Evolutionary conservation across 257 asterid genomes (phyloP), one percentile per base, ranked within the genome.

Genomic region (Nicotiana knightiana): DNA sequence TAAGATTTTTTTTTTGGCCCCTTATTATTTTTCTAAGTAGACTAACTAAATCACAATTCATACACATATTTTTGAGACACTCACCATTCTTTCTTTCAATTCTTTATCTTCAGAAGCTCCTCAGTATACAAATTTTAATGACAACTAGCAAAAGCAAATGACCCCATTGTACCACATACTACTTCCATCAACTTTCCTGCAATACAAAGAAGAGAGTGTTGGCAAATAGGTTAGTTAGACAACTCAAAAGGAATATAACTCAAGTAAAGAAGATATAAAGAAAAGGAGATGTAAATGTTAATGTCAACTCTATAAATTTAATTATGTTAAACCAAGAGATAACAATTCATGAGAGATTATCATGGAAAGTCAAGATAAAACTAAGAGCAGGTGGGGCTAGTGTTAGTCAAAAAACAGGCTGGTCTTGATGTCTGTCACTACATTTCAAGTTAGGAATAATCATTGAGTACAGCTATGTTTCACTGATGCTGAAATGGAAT

Each of bases 161-260:
- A 86, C 68, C 96, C 97, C 86, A 96, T 89, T 88, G 93, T 81
- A 37, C 85, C 87, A 83, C 98, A 96, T 35, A 97, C 90, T 84
- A 94, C 86, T 87, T 96, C 98, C 93, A 96, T 21, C 90, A 96
- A 84, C 85, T 86, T 96, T 87, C 99, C 98, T 96, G 98, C 76
- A 87, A 48, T 0, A 65, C 64, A 64, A 4, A 64, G 39, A 15
- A 87, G 4, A 11, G 61, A 54, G 58, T 28, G 63, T 8, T 9
- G 75, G 51, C 28, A 55, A 39, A 65, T 24, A 24, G 77, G 48
- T 84, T n/a, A 46, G 76, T 84, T n/a, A 46, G 76, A 21, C 71
- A 81, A 67, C 61, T 55, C 32, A 63, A 5, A 8, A 33, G 67
- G 75, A 80, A 80, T 28, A 67, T 48, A 33, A 7, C 28, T 43